Evolutionary conservation across 768 basidiomycete species (phyloP).

Genomic region (Hericium coralloides): DNA sequence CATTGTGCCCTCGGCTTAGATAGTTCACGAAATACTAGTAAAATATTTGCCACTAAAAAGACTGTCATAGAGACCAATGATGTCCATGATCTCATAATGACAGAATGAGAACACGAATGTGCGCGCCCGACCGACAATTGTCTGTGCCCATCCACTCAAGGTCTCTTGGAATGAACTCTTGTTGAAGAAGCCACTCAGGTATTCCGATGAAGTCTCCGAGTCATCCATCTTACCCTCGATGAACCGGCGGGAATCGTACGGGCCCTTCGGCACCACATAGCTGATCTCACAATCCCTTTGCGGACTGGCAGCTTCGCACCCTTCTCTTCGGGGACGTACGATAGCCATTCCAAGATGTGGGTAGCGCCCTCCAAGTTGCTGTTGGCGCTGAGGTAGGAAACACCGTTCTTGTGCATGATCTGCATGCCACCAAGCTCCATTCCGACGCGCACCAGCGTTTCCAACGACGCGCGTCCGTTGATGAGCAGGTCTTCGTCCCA

Average conservation of each 20-base stretch:
- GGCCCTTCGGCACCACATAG: constrained; percentile 85
- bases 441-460: constrained; percentile 83
- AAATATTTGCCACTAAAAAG: too few relatives aligned
- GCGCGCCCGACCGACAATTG: constrained; percentile 96
- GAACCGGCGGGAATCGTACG: constrained; percentile 97
- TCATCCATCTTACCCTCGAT: constrained; percentile 91
- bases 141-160: constrained; percentile 97
- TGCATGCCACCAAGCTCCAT: constrained; percentile 99
- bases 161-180: constrained; percentile 98
- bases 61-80: too few relatives aligned
- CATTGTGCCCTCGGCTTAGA: background rate
- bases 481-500: constrained; percentile 90
- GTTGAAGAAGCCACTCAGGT: constrained; percentile 92
- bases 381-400: constrained; percentile 90
- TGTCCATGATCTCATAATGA: too few relatives aligned
- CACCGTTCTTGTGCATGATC: constrained; percentile 99
- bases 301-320: constrained; percentile 75
- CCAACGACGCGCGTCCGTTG: constrained; percentile 80
- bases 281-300: constrained; percentile 86
- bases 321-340: constrained; percentile 83
- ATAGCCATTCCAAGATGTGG: constrained; percentile 90
- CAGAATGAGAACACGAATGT: too few relatives aligned
- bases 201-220: constrained; percentile 63
- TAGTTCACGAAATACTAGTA: background rate
- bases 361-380: constrained; percentile 95